Conservation (phyloP, 345 rosid genomes). For the Fremontodendron californicum region DNA sequence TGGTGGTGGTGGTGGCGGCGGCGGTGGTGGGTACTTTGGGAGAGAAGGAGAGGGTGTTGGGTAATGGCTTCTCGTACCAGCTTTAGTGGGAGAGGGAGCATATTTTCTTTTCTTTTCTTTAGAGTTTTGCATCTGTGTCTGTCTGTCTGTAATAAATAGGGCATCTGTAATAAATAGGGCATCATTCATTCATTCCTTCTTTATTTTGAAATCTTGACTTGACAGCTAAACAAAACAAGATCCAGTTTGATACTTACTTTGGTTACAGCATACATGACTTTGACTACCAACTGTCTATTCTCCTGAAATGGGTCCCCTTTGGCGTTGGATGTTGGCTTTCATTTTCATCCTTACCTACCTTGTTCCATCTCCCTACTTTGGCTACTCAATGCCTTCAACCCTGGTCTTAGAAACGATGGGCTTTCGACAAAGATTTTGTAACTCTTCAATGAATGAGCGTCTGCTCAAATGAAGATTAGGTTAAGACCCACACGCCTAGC, state of each 20-base stretch:
- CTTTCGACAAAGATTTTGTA: background rate
- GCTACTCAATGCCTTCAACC: background rate
- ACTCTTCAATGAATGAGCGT: background rate
- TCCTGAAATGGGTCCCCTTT: background rate
- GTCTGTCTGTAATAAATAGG: too few species aligned
- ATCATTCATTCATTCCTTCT: background rate
- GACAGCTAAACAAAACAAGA: background rate
- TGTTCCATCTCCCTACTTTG: background rate
- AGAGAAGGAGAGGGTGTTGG: slow-evolving; percentile 20
- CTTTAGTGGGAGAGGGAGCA: slow-evolving; percentile 71
- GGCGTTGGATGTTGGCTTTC: background rate
- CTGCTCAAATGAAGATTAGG: background rate
- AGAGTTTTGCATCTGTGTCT: background rate
- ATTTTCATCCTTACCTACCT: background rate
- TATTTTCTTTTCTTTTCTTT: slow-evolving; percentile 10
- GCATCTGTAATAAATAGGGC: background rate
- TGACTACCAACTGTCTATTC: background rate
- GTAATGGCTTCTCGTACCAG: slow-evolving; percentile 49
- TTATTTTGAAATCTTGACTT: slow-evolving; percentile 13
- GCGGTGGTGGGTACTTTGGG: slow-evolving; percentile 24
- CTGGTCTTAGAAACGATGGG: background rate
- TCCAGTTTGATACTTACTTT: background rate
- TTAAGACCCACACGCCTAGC: background rate
- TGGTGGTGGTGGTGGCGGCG: background rate
- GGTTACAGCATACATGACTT: background rate